phyloP scores from a whole-genome alignment of 495 filamentous ascomycete genomes.

The Tuber umbilicatum region DNA sequence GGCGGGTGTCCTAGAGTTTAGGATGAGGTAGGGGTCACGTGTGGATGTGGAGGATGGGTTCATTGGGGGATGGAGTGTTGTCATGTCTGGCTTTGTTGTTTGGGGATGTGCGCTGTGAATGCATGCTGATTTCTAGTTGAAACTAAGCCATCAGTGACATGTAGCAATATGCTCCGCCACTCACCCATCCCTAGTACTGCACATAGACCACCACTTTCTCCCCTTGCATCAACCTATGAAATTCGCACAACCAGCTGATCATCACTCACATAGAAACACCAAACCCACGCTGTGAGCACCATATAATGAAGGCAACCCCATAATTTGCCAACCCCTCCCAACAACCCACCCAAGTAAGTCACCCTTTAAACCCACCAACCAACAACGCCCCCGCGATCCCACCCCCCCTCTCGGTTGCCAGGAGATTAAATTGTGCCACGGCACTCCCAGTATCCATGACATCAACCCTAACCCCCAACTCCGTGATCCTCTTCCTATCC shows the following conservation, averaged over 20 bases:
- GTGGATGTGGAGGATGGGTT: conserved; percentile 7
- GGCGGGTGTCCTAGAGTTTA: conserved; percentile 18
- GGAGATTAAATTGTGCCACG: conserved; percentile 79
- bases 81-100: not conserved
- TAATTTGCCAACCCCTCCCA: conserved; percentile 6
- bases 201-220: not conserved
- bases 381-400: conserved; percentile 85
- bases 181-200: conserved; percentile 7
- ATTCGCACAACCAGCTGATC: not conserved
- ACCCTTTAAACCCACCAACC: conserved; percentile 28
- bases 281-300: not conserved
- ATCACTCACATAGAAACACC: conserved; percentile 4
- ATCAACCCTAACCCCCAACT: conserved; percentile 77
- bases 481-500: conserved; percentile 63
- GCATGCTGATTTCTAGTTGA: too few relatives aligned
- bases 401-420: conserved; percentile 72
- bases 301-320: conserved; percentile 5
- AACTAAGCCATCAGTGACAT: not conserved
- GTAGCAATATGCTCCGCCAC: conserved; percentile 23
- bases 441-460: conserved; percentile 90
- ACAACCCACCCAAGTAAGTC: not conserved
- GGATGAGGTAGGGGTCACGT: conserved; percentile 7
- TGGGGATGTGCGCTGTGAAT: not conserved
- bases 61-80: not conserved
- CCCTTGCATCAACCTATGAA: not conserved